Conservation (phyloP, 176 grass and related monocot species). For the Calamus simplicifolius region DNA sequence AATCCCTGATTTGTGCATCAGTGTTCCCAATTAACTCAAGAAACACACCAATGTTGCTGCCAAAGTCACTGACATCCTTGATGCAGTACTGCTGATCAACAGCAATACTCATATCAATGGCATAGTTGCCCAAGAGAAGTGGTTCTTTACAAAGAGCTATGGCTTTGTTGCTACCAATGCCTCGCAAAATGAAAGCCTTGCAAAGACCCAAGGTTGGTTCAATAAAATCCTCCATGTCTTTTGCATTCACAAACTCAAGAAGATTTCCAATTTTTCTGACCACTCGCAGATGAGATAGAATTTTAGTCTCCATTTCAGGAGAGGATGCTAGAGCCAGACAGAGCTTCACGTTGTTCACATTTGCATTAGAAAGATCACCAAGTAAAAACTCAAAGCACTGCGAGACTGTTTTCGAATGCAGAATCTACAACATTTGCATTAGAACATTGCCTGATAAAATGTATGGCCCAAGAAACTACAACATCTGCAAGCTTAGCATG, state of each 20-base stretch:
- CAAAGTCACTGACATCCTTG: slow-evolving; percentile 89
- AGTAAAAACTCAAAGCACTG: slow-evolving; percentile 89
- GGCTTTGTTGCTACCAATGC: slow-evolving; percentile 65
- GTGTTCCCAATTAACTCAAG: slow-evolving; percentile 51
- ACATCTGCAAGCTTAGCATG: too few species aligned
- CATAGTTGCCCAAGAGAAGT: slow-evolving; percentile 55
- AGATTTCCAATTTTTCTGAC: slow-evolving; percentile 91
- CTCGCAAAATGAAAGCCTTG: slow-evolving; percentile 70
- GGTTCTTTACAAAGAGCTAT: slow-evolving; percentile 73
- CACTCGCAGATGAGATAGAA: slow-evolving; percentile 82
- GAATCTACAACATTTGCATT: slow-evolving; percentile 62
- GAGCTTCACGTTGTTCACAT: slow-evolving; percentile 91
- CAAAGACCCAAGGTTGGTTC: slow-evolving; percentile 87
- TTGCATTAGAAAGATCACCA: slow-evolving; percentile 90
- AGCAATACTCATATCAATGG: slow-evolving; percentile 86
- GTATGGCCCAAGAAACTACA: too few species aligned
- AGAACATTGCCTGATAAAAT: too few species aligned
- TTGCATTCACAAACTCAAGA: slow-evolving; percentile 81
- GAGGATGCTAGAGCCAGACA: slow-evolving; percentile 83
- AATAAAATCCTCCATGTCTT: slow-evolving; percentile 95
- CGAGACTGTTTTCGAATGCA: slow-evolving; percentile 70
- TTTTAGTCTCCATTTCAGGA: slow-evolving; percentile 74
- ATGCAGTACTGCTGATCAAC: slow-evolving; percentile 70
- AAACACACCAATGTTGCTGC: slow-evolving; percentile 70
- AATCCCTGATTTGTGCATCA: slow-evolving; percentile 60